phyloP scores from a whole-genome alignment of 768 basidiomycete species.

The Nidula microcarpa region DNA sequence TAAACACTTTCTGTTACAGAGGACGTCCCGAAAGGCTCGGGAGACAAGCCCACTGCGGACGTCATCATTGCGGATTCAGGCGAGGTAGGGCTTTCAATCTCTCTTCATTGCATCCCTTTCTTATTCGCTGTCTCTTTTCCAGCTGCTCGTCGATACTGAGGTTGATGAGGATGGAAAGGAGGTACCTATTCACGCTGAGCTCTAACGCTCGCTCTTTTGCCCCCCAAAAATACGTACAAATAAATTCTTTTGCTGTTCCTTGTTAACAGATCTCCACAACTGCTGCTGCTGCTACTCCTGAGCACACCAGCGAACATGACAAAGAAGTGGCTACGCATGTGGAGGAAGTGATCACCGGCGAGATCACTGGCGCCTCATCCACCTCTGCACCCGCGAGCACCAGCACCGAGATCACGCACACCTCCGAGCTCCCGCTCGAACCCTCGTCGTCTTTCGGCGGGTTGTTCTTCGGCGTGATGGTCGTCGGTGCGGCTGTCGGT shows the following conservation, averaged over 20 bases:
- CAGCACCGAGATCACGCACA: constrained; percentile 1
- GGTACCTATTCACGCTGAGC: constrained; percentile 95
- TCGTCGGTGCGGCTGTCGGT: constrained; percentile 40
- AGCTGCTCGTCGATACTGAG: constrained; percentile 53
- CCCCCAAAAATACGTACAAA: constrained; percentile 36
- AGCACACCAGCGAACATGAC: constrained; percentile 6
- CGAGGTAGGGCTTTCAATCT: constrained; percentile 56
- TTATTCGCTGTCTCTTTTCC: constrained; percentile 3
- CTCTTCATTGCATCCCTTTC: neutral
- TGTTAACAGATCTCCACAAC: constrained; percentile 39
- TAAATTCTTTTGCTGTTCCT: constrained; percentile 44
- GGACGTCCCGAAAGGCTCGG: constrained; percentile 62
- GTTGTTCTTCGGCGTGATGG: constrained; percentile 32
- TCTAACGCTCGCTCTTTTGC: constrained; percentile 51
- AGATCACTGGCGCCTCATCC: neutral
- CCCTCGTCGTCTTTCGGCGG: constrained; percentile 16
- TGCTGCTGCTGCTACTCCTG: constrained; percentile 4
- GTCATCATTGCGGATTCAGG: constrained; percentile 83
- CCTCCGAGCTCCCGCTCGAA: neutral
- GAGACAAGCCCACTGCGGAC: constrained; percentile 74
- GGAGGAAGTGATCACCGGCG: constrained; percentile 3
- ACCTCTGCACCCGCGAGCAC: constrained; percentile 5
- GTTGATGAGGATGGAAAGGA: constrained; percentile 70
- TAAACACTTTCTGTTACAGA: constrained; percentile 40
- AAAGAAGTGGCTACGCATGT: constrained; percentile 4